Evolutionary conservation across 1,284 basidiomycete genomes (phyloP).

Genomic region (Austroboletus novae-zelandiae): DNA sequence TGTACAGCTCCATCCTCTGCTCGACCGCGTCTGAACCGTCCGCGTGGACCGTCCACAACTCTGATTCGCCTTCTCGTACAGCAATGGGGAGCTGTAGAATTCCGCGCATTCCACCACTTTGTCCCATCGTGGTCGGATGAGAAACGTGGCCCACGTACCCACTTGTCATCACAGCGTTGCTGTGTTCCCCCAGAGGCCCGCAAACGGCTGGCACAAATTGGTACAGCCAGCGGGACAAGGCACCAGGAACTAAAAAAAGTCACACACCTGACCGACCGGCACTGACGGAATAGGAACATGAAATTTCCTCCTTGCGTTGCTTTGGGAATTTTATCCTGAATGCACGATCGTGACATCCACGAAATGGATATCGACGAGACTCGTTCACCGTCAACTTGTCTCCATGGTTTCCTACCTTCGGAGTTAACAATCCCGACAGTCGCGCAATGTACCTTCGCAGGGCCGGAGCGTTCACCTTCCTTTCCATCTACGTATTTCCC

Average conservation of each 20-base stretch:
- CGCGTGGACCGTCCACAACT: neutral
- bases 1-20: neutral
- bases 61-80: conserved; percentile 4
- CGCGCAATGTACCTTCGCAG: conserved; percentile 17
- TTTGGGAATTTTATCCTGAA: neutral
- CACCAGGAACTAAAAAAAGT: conserved; percentile 22
- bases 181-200: conserved; percentile 1
- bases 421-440: conserved; percentile 13
- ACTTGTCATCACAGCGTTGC: neutral
- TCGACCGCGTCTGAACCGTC: neutral
- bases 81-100: neutral
- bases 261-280: neutral
- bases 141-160: too few relatives aligned
- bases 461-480: neutral
- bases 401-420: conserved; percentile 10
- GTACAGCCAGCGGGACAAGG: conserved; percentile 20
- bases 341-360: neutral
- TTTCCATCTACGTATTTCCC: neutral
- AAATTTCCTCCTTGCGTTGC: neutral
- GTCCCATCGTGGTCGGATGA: neutral
- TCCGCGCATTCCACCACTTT: neutral
- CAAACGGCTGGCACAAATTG: conserved; percentile 10
- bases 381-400: neutral
- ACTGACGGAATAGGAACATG: conserved; percentile 1
- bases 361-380: conserved; percentile 1